Percentiles rank a stretch among this genome's conserved stretches.
Conservation (phyloP, 495 filamentous ascomycete genomes). For the Jackrogersella multiformis region DNA sequence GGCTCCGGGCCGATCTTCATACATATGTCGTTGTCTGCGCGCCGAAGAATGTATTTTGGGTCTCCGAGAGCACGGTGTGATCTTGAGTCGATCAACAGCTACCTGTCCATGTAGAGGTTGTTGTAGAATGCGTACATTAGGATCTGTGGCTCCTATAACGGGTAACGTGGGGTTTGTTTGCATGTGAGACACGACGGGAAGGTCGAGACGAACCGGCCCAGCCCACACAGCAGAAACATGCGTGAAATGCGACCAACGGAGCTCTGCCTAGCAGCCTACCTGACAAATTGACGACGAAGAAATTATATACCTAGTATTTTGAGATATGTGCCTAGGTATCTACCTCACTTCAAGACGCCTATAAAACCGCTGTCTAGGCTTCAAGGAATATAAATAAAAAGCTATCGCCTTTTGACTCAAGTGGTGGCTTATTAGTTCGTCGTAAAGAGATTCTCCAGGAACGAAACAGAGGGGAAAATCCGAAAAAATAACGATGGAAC, state of each 20-base stretch:
- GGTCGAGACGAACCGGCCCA: slow-evolving; percentile 18
- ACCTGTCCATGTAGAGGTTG: not conserved
- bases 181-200: slow-evolving; percentile 17
- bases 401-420: too few species aligned
- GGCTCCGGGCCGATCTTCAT: not conserved
- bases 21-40: not conserved
- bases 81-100: not conserved
- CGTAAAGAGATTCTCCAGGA: too few species aligned
- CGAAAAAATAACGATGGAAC: not conserved
- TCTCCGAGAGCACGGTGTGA: not conserved
- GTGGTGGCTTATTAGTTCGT: too few species aligned
- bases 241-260: slow-evolving; percentile 3
- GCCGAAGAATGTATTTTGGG: not conserved
- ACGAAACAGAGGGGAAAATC: not conserved
- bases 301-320: not conserved
- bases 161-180: slow-evolving; percentile 1
- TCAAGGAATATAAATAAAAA: too few species aligned
- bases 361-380: too few species aligned
- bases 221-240: slow-evolving; percentile 14
- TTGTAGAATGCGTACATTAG: too few species aligned
- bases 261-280: not conserved
- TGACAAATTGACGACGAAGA: not conserved
- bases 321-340: too few species aligned
- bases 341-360: too few species aligned
- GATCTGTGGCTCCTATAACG: not conserved